Conservation (phyloP, 257 asterid genomes). For the Nicotiana attenuata region DNA sequence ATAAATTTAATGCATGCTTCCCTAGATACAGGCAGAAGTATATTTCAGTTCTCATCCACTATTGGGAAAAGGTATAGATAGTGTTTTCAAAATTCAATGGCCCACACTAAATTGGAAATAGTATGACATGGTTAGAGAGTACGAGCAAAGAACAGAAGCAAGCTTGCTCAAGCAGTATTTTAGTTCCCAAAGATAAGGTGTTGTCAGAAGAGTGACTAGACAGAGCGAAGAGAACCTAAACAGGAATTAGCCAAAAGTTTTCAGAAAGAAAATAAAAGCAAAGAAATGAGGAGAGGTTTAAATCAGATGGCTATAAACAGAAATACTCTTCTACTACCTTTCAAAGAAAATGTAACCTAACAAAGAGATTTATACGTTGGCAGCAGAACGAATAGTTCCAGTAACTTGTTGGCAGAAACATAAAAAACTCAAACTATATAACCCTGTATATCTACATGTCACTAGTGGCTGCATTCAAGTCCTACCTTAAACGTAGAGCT, state of each 20-base stretch:
- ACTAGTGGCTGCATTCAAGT: background rate
- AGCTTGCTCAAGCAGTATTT: background rate
- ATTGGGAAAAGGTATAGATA: background rate
- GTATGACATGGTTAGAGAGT: background rate
- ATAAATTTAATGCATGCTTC: constrained; percentile 64
- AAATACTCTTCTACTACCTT: no score
- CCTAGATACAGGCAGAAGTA: constrained; percentile 29
- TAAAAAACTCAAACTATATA: no score
- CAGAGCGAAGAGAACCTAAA: no score
- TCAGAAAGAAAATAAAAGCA: no score
- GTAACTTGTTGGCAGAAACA: no score
- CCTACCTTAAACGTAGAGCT: constrained; percentile 68
- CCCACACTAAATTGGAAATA: background rate
- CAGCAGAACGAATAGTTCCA: background rate
- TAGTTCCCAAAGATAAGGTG: no score
- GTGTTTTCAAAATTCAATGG: background rate
- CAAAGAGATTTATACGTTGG: background rate
- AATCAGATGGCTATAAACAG: no score
- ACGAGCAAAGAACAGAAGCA: background rate
- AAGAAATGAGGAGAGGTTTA: no score
- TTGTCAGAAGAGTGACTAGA: no score
- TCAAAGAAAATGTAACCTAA: no score
- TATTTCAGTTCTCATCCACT: background rate
- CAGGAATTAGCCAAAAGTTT: no score
- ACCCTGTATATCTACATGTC: no score